phyloP scores from a whole-genome alignment of 2,329 filamentous ascomycete genomes.

The Eutypa lata region DNA sequence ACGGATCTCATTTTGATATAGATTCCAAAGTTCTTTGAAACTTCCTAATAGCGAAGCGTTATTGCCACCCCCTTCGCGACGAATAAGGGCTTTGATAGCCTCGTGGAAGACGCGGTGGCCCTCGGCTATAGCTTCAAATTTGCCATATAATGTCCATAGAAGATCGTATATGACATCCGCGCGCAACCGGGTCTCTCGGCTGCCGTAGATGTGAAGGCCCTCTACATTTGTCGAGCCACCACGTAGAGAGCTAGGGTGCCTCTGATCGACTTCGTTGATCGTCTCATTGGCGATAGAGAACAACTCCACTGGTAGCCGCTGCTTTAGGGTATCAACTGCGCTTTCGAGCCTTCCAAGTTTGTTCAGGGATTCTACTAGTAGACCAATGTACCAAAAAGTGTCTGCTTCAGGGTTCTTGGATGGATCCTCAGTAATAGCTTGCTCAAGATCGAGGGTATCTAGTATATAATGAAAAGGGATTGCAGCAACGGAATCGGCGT shows the following conservation, averaged over 20 bases:
- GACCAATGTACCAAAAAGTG: constrained; percentile 87
- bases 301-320: constrained; percentile 87
- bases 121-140: constrained; percentile 96
- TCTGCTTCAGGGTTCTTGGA: constrained; percentile 93
- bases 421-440: constrained; percentile 74
- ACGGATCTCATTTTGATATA: constrained; percentile 96
- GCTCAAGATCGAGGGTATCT: constrained; percentile 59
- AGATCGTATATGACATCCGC: constrained; percentile 88
- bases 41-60: constrained; percentile 70
- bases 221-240: constrained; percentile 52
- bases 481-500: constrained; percentile 42
- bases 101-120: constrained; percentile 93
- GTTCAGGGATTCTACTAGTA: constrained; percentile 86
- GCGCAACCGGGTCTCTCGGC: constrained; percentile 70
- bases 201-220: constrained; percentile 61
- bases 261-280: constrained; percentile 87
- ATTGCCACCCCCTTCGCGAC: constrained; percentile 70
- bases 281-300: constrained; percentile 94
- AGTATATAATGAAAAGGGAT: constrained; percentile 58
- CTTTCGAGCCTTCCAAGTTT: constrained; percentile 82
- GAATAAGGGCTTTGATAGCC: constrained; percentile 80
- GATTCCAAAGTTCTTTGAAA: constrained; percentile 96
- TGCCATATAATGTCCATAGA: constrained; percentile 87
- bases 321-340: constrained; percentile 86
- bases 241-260: constrained; percentile 78